Conservation (phyloP, 2,329 filamentous ascomycete species). For the Tolypocladium tropicale region DNA sequence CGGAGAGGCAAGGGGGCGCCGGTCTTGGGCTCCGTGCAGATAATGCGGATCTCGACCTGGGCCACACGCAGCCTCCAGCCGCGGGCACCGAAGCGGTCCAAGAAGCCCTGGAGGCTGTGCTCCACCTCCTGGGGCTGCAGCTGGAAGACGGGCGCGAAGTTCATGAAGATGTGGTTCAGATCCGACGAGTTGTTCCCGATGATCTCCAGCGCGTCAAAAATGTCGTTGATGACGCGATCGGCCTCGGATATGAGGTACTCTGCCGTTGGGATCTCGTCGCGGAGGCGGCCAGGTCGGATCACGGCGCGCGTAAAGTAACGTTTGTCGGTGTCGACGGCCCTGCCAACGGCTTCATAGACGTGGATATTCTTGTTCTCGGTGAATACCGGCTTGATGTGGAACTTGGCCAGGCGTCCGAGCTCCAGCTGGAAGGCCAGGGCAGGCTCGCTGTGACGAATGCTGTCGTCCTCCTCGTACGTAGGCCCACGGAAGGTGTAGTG, state of each 20-base stretch:
- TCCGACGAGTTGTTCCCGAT: conserved; percentile 99
- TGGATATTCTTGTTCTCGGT: conserved; percentile 99
- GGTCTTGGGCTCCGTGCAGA: conserved; percentile 83
- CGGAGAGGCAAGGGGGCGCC: conserved; percentile 84
- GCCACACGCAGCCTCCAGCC: conserved; percentile 95
- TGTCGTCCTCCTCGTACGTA: conserved; percentile 78
- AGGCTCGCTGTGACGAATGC: conserved; percentile 94
- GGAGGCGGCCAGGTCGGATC: conserved; percentile 84
- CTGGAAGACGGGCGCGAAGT: conserved; percentile 96
- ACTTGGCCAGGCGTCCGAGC: conserved; percentile 85
- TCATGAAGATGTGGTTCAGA: conserved; percentile 99
- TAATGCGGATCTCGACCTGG: conserved; percentile 94
- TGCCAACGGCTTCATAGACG: conserved; percentile 94
- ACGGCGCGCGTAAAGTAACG: conserved; percentile 97
- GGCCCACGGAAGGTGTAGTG: conserved; percentile 99
- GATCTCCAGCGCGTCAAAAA: conserved; percentile 94
- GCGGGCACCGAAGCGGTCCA: conserved; percentile 90
- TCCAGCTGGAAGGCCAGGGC: conserved; percentile 98
- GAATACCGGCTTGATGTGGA: conserved; percentile 96
- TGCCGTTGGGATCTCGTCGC: conserved; percentile 95
- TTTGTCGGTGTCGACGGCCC: conserved; percentile 92
- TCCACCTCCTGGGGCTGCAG: conserved; percentile 84
- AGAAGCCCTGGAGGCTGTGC: conserved; percentile 84
- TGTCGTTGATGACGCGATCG: conserved; percentile 93
- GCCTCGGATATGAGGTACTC: conserved; percentile 98